phyloP scores from a whole-genome alignment of 192 early-diverging fungal genomes.

The Coemansia sp. region DNA sequence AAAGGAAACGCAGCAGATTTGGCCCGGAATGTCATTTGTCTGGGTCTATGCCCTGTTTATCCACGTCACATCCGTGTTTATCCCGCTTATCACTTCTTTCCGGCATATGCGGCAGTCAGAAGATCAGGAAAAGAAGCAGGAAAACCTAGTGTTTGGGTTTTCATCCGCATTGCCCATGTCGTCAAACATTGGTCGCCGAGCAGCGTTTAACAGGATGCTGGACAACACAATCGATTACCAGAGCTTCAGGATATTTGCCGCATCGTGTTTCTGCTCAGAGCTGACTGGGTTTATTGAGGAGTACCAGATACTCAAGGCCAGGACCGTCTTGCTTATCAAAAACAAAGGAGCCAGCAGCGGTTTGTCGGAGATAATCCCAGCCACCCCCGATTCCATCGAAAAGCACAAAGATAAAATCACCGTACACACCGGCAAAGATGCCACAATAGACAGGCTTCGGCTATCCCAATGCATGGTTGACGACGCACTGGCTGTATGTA shows the following conservation, averaged over 20 bases:
- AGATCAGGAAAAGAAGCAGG: not conserved
- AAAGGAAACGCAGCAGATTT: constrained; percentile 21
- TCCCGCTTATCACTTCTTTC: constrained; percentile 26
- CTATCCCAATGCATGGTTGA: constrained; percentile 10
- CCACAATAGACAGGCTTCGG: not conserved
- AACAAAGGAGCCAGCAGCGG: not conserved
- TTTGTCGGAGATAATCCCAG: not conserved
- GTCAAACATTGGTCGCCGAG: constrained; percentile 15
- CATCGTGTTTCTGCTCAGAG: constrained; percentile 48
- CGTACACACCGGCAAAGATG: not conserved
- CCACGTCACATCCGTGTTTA: constrained; percentile 34
- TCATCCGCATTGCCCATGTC: not conserved
- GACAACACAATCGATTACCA: constrained; percentile 30
- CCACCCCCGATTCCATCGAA: not conserved
- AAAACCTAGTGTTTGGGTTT: not conserved
- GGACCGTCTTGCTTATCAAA: constrained; percentile 5
- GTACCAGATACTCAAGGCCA: constrained; percentile 36
- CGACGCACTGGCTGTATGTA: not conserved
- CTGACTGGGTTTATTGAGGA: constrained; percentile 40
- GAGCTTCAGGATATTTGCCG: constrained; percentile 28
- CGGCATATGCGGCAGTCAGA: constrained; percentile 11
- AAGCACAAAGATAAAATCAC: not conserved
- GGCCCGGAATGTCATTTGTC: constrained; percentile 35
- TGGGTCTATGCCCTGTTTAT: constrained; percentile 35
- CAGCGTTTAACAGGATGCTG: constrained; percentile 29